Percentiles rank a stretch among this genome's conserved stretches.
These are phyloP conservation scores for Ajuga chamaepitys DNA, from an alignment of 257 asterid species.

Conservation along the genomic window DNA sequence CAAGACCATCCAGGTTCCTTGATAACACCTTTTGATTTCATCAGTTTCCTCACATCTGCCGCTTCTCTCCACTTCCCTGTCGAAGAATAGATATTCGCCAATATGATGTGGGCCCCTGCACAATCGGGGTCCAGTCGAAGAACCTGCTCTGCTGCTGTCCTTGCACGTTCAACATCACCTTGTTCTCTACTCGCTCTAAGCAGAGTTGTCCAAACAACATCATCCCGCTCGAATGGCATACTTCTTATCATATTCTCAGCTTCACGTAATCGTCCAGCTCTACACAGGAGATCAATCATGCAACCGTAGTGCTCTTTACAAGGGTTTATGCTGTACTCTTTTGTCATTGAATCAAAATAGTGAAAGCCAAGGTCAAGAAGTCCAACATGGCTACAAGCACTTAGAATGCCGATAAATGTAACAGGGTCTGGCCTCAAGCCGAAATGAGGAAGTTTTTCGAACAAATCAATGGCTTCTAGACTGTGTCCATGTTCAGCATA, in stretches of 20 bases:
- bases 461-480: conserved; percentile 68
- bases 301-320: conserved; percentile 85
- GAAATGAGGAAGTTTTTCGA: conserved; percentile 37
- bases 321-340: conserved; percentile 43
- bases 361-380: conserved; percentile 60
- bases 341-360: conserved; percentile 59
- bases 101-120: conserved; percentile 66
- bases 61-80: conserved; percentile 75
- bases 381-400: conserved; percentile 85
- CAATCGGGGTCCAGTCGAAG: conserved; percentile 65
- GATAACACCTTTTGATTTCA: conserved; percentile 70
- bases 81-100: conserved; percentile 76
- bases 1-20: conserved; percentile 98
- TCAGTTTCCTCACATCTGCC: conserved; percentile 65
- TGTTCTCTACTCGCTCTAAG: conserved; percentile 68
- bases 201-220: conserved; percentile 84
- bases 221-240: conserved; percentile 70
- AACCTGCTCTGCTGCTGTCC: conserved; percentile 56
- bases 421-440: conserved; percentile 74
- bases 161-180: conserved; percentile 70
- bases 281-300: conserved; percentile 86
- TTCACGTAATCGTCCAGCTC: conserved; percentile 70
- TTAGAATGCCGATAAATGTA: conserved; percentile 74
- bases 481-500: conserved; percentile 86
- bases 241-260: conserved; percentile 68